Evolutionary conservation across 192 early-diverging fungal genomes (phyloP).

Genomic region (Geranomyces michiganensis): DNA sequence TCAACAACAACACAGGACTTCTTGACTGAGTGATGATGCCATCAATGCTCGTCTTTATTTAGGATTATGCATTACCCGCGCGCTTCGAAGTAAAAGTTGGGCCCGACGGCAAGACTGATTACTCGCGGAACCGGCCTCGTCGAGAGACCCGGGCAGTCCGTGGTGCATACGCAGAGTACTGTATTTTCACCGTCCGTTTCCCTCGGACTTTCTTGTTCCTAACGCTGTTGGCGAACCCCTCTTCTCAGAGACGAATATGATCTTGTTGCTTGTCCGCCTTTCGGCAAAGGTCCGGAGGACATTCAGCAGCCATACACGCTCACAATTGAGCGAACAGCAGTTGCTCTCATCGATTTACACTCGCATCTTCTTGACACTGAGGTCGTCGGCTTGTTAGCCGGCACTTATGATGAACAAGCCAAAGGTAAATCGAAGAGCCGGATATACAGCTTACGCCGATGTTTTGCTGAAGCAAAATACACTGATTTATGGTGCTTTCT

Average conservation of each 20-base stretch:
- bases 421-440: conserved; percentile 28
- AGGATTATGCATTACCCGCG: no score
- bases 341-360: conserved; percentile 89
- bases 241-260: conserved; percentile 26
- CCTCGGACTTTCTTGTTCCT: neutral
- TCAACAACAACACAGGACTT: no score
- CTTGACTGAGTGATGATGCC: no score
- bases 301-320: conserved; percentile 82
- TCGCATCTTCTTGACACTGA: conserved; percentile 87
- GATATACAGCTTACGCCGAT: no score
- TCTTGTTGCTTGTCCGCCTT: conserved; percentile 65
- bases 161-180: no score
- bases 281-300: conserved; percentile 64
- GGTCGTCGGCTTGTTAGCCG: conserved; percentile 88
- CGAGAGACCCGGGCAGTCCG: conserved; percentile 15
- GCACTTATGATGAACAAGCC: conserved; percentile 64
- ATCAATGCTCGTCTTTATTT: no score
- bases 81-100: conserved; percentile 18
- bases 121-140: conserved; percentile 18
- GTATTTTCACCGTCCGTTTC: no score
- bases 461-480: no score
- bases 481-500: no score
- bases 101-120: conserved; percentile 27
- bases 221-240: neutral
- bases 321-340: conserved; percentile 71